A percentile compares a stretch with the other conserved stretches of the same genome.
Evolutionary conservation across 2,329 filamentous ascomycete species (phyloP).

Genomic region (Pseudogymnoascus sp.): DNA sequence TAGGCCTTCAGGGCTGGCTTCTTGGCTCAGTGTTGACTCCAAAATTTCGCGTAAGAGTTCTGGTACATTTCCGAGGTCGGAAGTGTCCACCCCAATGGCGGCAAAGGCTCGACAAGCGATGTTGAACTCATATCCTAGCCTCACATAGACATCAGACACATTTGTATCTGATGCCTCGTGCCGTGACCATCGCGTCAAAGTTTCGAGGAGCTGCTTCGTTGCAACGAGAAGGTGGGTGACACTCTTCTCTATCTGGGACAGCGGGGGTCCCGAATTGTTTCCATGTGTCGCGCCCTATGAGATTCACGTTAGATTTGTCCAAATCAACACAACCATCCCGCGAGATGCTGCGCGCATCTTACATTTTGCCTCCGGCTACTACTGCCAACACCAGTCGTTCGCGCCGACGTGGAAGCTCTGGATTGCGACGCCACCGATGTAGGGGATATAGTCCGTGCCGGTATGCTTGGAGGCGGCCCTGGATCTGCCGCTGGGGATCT

Average conservation of each 20-base stretch:
- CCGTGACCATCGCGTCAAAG: slow-evolving; percentile 93
- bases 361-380: slow-evolving; percentile 49
- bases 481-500: slow-evolving; percentile 56
- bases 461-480: slow-evolving; percentile 47
- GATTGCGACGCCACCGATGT: slow-evolving; percentile 41
- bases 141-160: slow-evolving; percentile 96
- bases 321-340: background rate
- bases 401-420: slow-evolving; percentile 56
- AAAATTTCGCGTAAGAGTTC: slow-evolving; percentile 83
- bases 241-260: slow-evolving; percentile 98
- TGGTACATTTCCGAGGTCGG: slow-evolving; percentile 88
- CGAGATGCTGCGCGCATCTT: slow-evolving; percentile 31
- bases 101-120: slow-evolving; percentile 95
- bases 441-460: slow-evolving; percentile 52
- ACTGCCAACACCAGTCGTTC: slow-evolving; percentile 43
- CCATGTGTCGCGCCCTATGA: background rate
- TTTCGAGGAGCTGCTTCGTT: slow-evolving; percentile 95
- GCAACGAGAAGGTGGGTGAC: slow-evolving; percentile 95
- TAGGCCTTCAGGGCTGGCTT: slow-evolving; percentile 85
- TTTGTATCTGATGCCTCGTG: slow-evolving; percentile 85
- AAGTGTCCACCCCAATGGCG: slow-evolving; percentile 91
- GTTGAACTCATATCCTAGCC: slow-evolving; percentile 97
- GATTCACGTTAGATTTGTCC: background rate
- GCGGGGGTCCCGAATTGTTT: slow-evolving; percentile 21
- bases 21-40: slow-evolving; percentile 91